A percentile compares a stretch with the other conserved stretches of the same genome.
Conservation (phyloP, 2,329 filamentous ascomycete species). For the Sclerotinia minor region DNA sequence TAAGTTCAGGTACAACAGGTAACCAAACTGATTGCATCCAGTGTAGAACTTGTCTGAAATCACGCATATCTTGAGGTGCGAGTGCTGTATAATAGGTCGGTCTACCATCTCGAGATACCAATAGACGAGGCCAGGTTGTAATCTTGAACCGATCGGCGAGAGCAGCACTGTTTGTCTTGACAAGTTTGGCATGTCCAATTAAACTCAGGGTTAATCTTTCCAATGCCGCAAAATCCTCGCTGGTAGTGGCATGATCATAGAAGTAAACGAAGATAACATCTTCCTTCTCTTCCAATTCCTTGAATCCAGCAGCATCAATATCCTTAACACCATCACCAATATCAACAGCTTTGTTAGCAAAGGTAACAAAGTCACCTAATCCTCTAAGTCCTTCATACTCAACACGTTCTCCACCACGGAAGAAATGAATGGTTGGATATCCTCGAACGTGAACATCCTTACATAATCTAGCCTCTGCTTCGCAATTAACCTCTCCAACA, state of each 20-base stretch:
- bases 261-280: slow-evolving; percentile 98
- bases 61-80: slow-evolving; percentile 88
- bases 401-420: slow-evolving; percentile 85
- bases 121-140: slow-evolving; percentile 89
- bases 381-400: slow-evolving; percentile 93
- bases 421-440: slow-evolving; percentile 90
- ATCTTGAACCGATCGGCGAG: slow-evolving; percentile 88
- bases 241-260: slow-evolving; percentile 92
- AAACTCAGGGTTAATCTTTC: slow-evolving; percentile 84
- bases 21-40: slow-evolving; percentile 99
- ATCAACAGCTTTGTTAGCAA: slow-evolving; percentile 82
- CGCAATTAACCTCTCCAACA: slow-evolving; percentile 94
- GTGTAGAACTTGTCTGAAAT: slow-evolving; percentile 73
- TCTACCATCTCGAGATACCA: slow-evolving; percentile 86
- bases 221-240: slow-evolving; percentile 85
- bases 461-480: slow-evolving; percentile 81
- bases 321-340: slow-evolving; percentile 75
- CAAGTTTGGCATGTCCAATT: slow-evolving; percentile 86
- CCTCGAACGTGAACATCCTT: slow-evolving; percentile 79
- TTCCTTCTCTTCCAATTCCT: slow-evolving; percentile 84
- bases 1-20: slow-evolving; percentile 91
- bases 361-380: slow-evolving; percentile 84
- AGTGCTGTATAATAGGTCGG: slow-evolving; percentile 88
- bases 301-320: slow-evolving; percentile 74
- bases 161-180: slow-evolving; percentile 80